A percentile compares a stretch with the other conserved stretches of the same genome.
Conservation (phyloP, 768 basidiomycete genomes). For the Crassisporium funariophilum region DNA sequence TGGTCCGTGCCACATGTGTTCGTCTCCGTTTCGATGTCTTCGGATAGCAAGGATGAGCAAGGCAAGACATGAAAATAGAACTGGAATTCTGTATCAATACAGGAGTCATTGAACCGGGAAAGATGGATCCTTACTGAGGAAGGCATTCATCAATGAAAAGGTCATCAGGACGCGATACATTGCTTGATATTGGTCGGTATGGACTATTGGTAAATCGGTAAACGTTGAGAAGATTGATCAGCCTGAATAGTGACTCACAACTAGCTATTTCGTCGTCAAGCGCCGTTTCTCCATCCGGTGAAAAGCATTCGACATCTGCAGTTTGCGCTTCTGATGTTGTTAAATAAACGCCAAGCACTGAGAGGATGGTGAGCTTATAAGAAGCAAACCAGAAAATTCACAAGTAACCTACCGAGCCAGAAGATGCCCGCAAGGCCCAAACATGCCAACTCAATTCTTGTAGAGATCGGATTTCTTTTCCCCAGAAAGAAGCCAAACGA, state of each 20-base stretch:
- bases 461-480: conserved; percentile 77
- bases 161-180: conserved; percentile 83
- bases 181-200: conserved; percentile 86
- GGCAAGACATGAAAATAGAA: conserved; percentile 38
- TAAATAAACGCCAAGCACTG: conserved; percentile 76
- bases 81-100: conserved; percentile 24
- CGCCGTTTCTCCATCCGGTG: conserved; percentile 49
- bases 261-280: conserved; percentile 60
- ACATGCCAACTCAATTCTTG: conserved; percentile 72
- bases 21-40: conserved; percentile 46
- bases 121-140: conserved; percentile 52
- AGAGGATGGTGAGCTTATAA: too few relatives aligned
- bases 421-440: conserved; percentile 72
- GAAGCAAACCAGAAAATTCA: conserved; percentile 15
- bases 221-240: not conserved
- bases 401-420: conserved; percentile 66
- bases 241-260: conserved; percentile 49
- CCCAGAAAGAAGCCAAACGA: conserved; percentile 64
- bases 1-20: conserved; percentile 68
- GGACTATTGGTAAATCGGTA: conserved; percentile 48
- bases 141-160: conserved; percentile 78
- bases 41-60: conserved; percentile 44
- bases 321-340: conserved; percentile 74
- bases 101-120: conserved; percentile 2
- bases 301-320: conserved; percentile 83